phyloP scores from a whole-genome alignment of 305 asterid genomes.

The Ruellia speciosa region DNA sequence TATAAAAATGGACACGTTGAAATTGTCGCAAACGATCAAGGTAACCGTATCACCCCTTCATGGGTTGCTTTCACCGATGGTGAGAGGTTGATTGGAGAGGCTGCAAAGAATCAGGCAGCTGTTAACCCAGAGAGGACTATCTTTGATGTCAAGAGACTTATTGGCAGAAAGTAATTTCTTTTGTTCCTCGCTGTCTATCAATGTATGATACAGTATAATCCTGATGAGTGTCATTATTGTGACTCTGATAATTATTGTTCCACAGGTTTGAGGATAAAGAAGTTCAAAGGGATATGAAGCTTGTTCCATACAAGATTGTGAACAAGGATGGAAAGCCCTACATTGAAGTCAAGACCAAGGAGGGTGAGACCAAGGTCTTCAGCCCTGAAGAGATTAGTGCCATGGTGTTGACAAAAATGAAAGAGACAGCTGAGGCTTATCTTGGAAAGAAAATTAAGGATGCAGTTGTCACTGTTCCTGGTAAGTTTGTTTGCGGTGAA shows the following conservation, averaged over 20 bases:
- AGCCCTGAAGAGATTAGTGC: constrained; percentile 61
- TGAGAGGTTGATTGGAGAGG: constrained; percentile 55
- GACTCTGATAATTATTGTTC: not conserved
- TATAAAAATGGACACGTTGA: constrained; percentile 46
- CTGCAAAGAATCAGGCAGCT: constrained; percentile 59
- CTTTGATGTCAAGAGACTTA: constrained; percentile 54
- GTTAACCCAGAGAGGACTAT: constrained; percentile 44
- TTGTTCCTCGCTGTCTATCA: not conserved
- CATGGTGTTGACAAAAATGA: constrained; percentile 52
- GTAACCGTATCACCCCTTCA: constrained; percentile 51
- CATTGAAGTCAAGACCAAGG: constrained; percentile 45
- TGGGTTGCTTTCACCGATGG: constrained; percentile 53
- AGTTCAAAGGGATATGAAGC: constrained; percentile 51
- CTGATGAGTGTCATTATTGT: too few species aligned
- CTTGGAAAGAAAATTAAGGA: constrained; percentile 57
- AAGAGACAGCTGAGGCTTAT: constrained; percentile 52
- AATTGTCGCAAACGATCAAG: constrained; percentile 48
- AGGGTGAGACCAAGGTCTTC: constrained; percentile 50
- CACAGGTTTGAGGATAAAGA: constrained; percentile 49
- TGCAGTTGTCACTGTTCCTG: constrained; percentile 64
- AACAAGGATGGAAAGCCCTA: constrained; percentile 54
- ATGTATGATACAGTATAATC: not conserved
- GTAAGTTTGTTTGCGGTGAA: constrained; percentile 15
- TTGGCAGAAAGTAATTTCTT: constrained; percentile 47
- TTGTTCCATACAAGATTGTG: constrained; percentile 47